Evolutionary conservation across 768 basidiomycete species (phyloP), one percentile per base, ranked within the genome.

Genomic region (Sistotremastrum suecicum): DNA sequence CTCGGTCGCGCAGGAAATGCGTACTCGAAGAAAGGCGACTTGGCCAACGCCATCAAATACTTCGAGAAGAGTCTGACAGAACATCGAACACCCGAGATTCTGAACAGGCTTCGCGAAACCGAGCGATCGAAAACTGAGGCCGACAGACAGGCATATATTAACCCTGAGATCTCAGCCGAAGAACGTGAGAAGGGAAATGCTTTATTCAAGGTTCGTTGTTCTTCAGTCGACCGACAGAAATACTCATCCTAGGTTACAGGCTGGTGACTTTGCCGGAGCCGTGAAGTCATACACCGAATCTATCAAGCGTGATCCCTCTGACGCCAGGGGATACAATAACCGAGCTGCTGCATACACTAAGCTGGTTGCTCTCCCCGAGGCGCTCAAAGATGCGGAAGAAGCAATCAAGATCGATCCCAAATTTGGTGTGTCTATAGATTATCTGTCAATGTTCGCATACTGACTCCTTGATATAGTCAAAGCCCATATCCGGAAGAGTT

Each of bases 321-420:
- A 99, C 58, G 75, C 94, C 9, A 74, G 83, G 52, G 91, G 87
- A 6, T 99, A 97, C 69, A 98, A 94, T 63, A 99, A 99, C 68
- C 83, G 95, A 42, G 90, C 95, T n/a, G 83, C 90, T 31, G 92
- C 90, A 28, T 97, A 95, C 67, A 88, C 83, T 65, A 98, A 98
- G 68, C 78, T 99, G 37, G 75, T 75, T 38, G 95, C 95, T 1
- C 65, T 98, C 32, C 85, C 91, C 7, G 95, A 99, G 61, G 95
- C 92, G 1, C 72, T 98, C 58, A 98, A 98, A 64, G 95, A 99
- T 56, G 88, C 80, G 36, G 78, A 99, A 46, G 79, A 85, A 61
- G 90, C 95, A 29, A 90, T 98, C 70, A 82, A 80, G 63, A 75
- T 84, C 42, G 94, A 98, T 63, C 78, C 88, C 34, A 69, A 68